These are phyloP conservation scores for Neurospora cerealis DNA, from an alignment of 495 filamentous ascomycete genomes.

Conservation along the genomic window DNA sequence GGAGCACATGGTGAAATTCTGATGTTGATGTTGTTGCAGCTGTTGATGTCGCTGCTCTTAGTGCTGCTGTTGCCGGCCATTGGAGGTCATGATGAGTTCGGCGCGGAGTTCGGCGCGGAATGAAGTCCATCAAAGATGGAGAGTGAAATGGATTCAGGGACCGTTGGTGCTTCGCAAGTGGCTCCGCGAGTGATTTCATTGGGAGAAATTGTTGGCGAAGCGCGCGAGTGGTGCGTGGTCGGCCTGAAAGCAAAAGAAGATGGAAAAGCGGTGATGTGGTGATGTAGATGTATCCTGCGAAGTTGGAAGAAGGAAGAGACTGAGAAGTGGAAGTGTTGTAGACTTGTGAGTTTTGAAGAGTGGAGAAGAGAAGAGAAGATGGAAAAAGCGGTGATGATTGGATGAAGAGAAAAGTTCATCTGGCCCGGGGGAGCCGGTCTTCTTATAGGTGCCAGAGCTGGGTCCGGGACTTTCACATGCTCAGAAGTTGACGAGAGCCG, in stretches of 20 bases:
- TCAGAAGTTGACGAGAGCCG: neutral
- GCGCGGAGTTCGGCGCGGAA: too few relatives aligned
- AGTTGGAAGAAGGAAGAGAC: neutral
- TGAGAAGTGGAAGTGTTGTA: neutral
- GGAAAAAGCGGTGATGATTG: neutral
- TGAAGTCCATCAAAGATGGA: neutral
- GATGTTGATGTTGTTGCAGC: neutral
- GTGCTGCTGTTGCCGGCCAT: neutral
- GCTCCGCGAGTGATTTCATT: neutral
- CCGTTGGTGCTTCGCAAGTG: neutral
- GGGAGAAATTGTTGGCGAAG: neutral
- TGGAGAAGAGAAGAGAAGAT: neutral
- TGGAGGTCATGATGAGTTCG: neutral
- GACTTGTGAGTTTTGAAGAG: neutral
- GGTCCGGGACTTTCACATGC: neutral
- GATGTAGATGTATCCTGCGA: rapidly evolving
- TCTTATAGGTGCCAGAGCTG: neutral
- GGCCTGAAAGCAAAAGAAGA: neutral
- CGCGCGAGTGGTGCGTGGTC: neutral
- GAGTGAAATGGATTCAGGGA: neutral
- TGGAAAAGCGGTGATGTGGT: too few relatives aligned
- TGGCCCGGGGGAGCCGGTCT: neutral
- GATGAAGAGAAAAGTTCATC: neutral
- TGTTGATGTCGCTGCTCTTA: neutral
- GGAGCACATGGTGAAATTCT: too few relatives aligned